Evolutionary conservation across 768 basidiomycete species (phyloP), one percentile per base, ranked within the genome.

Genomic region (Calvatia gigantea): DNA sequence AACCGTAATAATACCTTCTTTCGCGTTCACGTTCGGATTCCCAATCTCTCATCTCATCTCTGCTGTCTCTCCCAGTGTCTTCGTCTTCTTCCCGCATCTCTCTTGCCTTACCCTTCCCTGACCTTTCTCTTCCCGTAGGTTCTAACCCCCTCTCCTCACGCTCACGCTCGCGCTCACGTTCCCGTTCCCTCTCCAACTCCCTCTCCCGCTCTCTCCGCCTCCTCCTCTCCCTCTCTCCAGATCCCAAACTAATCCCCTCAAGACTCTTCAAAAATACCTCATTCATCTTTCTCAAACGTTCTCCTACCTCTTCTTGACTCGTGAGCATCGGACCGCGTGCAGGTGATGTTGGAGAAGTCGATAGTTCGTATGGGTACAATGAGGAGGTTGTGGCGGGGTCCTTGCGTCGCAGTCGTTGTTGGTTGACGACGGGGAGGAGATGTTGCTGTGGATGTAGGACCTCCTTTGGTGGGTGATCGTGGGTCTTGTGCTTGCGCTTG

Each of bases 221-320:
- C 5, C 57, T 42, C 44, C 56, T 31, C 19, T 53, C 51, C 49
- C 54, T 47, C 37, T 50, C 60, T 9, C 46, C 57, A 43, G 54
- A 41, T 21, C 61, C 57, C 39, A 44, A 42, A 14, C 77, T 79
- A 1, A 89, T 70, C 15, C 84, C 84, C 54, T 84, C 81, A 29
- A 91, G 69, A 45, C 83, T 86, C 53, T 77, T 79, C 62, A 82
- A 59, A 66, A 91, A 91, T 38, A 75, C 72, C 60, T 84, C 85
- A 55, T 87, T 82, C 88, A 90, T 86, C 68, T 75, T 74, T 44
- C 70, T 71, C 51, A 91, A 65, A 58, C 79, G 72, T 66, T 83
- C 84, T 50, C 87, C 86, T 2, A 91, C 82, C 54, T 84, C 88
- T 3, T 76, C 74, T 59, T 79, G 82, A 28, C 75, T 82, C n/a